Evolutionary conservation across 2,329 filamentous ascomycete genomes (phyloP).

Genomic region (Anthostomella pinea): DNA sequence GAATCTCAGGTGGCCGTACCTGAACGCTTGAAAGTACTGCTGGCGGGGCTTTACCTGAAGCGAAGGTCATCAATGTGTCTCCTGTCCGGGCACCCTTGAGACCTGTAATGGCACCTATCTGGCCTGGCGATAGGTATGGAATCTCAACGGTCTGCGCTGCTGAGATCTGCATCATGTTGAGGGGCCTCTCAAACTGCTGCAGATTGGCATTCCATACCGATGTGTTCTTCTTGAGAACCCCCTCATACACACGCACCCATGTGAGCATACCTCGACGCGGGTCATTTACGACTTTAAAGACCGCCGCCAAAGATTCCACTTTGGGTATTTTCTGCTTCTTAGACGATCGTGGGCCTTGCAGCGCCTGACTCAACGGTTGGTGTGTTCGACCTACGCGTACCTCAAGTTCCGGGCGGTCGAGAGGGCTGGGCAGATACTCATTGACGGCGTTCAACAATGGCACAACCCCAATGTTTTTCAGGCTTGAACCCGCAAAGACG

Average conservation of each 20-base stretch:
- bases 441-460: conserved; percentile 85
- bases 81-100: conserved; percentile 90
- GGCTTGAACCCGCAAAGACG: conserved; percentile 87
- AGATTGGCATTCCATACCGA: conserved; percentile 86
- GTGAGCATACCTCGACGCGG: conserved; percentile 81
- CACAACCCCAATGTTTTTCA: conserved; percentile 91
- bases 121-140: conserved; percentile 73
- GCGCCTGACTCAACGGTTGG: conserved; percentile 41
- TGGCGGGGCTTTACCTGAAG: conserved; percentile 59
- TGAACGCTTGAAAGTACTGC: conserved; percentile 71
- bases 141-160: conserved; percentile 85
- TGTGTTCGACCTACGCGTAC: conserved; percentile 64
- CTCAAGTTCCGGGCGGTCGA: conserved; percentile 75
- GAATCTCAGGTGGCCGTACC: conserved; percentile 82
- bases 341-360: conserved; percentile 32
- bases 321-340: conserved; percentile 36
- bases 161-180: conserved; percentile 84
- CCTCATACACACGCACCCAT: conserved; percentile 90
- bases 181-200: conserved; percentile 72
- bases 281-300: conserved; percentile 96
- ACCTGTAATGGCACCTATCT: conserved; percentile 91
- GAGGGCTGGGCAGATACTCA: conserved; percentile 80
- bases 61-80: conserved; percentile 81
- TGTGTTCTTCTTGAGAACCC: conserved; percentile 69
- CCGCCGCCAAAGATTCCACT: conserved; percentile 54